Conservation (phyloP, 2,329 filamentous ascomycete genomes). For the Penicillium janthinellum region DNA sequence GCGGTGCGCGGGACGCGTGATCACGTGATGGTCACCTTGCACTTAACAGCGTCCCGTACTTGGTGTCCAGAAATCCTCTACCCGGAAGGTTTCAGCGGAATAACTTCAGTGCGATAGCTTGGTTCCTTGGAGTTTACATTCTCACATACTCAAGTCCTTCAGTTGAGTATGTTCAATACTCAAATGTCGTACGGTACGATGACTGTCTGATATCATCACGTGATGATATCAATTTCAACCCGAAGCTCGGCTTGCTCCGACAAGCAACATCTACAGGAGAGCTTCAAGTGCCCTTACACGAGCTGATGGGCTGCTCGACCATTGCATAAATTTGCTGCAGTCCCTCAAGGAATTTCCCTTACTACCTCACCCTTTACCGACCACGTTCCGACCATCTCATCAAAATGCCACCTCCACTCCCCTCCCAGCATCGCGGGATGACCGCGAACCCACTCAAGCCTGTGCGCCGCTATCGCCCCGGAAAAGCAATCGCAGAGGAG, state of each 20-base stretch:
- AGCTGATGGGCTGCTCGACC: neutral
- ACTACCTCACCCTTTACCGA: neutral
- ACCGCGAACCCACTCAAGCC: slow-evolving; percentile 85
- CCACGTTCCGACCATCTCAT: neutral
- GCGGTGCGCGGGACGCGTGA: slow-evolving; percentile 26
- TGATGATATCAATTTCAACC: slow-evolving; percentile 53
- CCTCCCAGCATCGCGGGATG: slow-evolving; percentile 64
- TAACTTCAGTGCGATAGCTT: too few species aligned
- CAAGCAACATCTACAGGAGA: neutral
- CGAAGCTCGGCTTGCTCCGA: slow-evolving; percentile 23
- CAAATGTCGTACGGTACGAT: too few species aligned
- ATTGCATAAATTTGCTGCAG: too few species aligned
- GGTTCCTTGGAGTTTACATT: too few species aligned
- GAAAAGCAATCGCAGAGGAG: slow-evolving; percentile 65
- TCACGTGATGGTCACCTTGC: slow-evolving; percentile 21
- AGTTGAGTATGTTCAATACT: neutral
- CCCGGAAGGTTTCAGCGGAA: too few species aligned
- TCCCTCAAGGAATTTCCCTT: neutral
- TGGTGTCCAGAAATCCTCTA: too few species aligned
- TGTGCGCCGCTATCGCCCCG: slow-evolving; percentile 74
- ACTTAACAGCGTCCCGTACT: neutral
- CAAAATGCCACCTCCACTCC: slow-evolving; percentile 48
- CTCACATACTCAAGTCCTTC: too few species aligned
- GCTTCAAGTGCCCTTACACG: neutral
- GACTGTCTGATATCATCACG: slow-evolving; percentile 48